Evolutionary conservation across 495 filamentous ascomycete species (phyloP), one percentile per base, ranked within the genome.

Genomic region (Aspergillus conjunctus): DNA sequence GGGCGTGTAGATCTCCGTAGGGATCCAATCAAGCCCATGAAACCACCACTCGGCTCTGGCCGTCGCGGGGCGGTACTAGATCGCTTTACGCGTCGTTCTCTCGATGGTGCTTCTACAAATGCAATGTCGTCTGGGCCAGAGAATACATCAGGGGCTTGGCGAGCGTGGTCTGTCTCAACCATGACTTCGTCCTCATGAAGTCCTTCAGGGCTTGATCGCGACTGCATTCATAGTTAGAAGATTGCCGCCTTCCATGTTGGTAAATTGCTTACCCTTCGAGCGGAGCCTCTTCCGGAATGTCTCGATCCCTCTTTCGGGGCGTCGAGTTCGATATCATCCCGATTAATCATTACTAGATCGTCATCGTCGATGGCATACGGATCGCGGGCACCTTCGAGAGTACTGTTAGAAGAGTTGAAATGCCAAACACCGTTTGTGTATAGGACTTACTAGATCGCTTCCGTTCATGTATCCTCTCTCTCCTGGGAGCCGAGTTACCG

Each of bases 101-200:
- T 37, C 74, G 85, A 67, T 83, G 84, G 71, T 79, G 82, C 72
- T 84, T 88, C 95, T 81, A 96, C 67, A 88, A 80, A 67, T 81
- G 91, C 66, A 87, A 83, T 34, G 85, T 88, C 85, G 88, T 91
- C 81, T 8, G 78, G 75, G 2, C 79, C 78, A 33, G 74, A 76
- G 17, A 71, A 48, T 8, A 80, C 67, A 26, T 79, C 73, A 51
- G 77, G 71, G 15, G 58, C 70, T 21, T 66, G 70, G 17, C 66
- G 71, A 30, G 68, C 67, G 59, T 71, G 74, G 1, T 79, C 76
- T 30, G 69, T 71, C 55, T 82, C 81, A 20, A 81, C 76, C 68
- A 83, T 77, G 31, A 80, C 75, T 58, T 69, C 63, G 43, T 82
- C 79, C 3, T 82, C 81, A 4, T 77, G 65, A 55, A 63, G 65